A percentile compares a stretch with the other conserved stretches of the same genome.
phyloP scores from a whole-genome alignment of 306 rosid species.

The Cucurbita argyrosperma region DNA sequence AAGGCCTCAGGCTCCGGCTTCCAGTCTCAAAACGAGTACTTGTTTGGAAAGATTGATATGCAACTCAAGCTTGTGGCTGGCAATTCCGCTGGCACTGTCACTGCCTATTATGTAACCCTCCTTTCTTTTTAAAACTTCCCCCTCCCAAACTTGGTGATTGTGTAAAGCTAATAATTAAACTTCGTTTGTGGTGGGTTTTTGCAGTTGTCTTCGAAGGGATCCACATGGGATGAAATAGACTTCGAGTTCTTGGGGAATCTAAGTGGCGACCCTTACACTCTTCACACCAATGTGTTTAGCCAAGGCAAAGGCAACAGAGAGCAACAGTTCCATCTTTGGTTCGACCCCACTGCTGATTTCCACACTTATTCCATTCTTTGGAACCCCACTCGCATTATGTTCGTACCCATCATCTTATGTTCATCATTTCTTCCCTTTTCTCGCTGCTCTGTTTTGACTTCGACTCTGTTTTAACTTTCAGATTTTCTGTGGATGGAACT shows the following conservation, averaged over 20 bases:
- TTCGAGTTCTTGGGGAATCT: slow-evolving; percentile 55
- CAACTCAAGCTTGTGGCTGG: slow-evolving; percentile 70
- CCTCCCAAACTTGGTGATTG: not conserved
- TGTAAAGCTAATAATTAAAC: not conserved
- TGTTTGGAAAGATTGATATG: slow-evolving; percentile 54
- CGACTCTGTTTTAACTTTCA: not conserved
- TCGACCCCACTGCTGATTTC: slow-evolving; percentile 63
- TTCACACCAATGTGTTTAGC: slow-evolving; percentile 55
- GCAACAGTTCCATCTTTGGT: slow-evolving; percentile 69
- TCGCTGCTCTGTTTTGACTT: not conserved
- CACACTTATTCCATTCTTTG: slow-evolving; percentile 58
- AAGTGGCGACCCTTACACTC: slow-evolving; percentile 58
- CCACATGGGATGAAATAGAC: slow-evolving; percentile 69
- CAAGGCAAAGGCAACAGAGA: slow-evolving; percentile 67
- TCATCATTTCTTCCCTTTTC: not conserved
- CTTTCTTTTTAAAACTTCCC: not conserved
- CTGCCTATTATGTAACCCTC: slow-evolving; percentile 49
- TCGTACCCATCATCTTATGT: slow-evolving; percentile 9
- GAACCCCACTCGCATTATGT: slow-evolving; percentile 44
- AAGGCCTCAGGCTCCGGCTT: slow-evolving; percentile 60
- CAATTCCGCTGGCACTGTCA: slow-evolving; percentile 72
- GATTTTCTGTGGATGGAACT: slow-evolving; percentile 60
- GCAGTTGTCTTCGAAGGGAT: slow-evolving; percentile 47
- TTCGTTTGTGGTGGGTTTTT: not conserved
- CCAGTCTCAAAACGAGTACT: slow-evolving; percentile 42